These are phyloP conservation scores for Nakaseomyces uthaithaninus DNA, from an alignment of 1,139 yeast species.

Conservation along the genomic window DNA sequence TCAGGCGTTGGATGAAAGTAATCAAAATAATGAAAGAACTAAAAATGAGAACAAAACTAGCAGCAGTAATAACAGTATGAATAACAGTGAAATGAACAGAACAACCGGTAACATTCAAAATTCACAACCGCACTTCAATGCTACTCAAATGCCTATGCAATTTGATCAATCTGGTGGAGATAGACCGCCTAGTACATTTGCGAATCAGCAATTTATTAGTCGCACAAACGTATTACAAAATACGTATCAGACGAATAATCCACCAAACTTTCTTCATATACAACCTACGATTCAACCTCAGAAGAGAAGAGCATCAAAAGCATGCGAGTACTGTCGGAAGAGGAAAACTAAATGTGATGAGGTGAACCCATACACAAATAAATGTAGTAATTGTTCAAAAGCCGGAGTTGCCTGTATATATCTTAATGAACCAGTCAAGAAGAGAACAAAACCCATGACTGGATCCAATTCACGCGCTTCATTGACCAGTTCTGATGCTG, in stretches of 20 bases:
- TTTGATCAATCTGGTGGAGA: too few relatives aligned
- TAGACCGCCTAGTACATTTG: not conserved
- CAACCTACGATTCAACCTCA: not conserved
- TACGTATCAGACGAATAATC: not conserved
- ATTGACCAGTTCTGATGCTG: too few relatives aligned
- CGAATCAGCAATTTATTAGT: not conserved
- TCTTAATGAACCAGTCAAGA: conserved; percentile 8
- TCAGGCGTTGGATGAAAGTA: too few relatives aligned
- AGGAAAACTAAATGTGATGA: conserved; percentile 33
- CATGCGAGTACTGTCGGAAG: conserved; percentile 34
- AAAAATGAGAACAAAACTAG: too few relatives aligned
- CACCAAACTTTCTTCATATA: not conserved
- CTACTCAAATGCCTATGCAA: too few relatives aligned
- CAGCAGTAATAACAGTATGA: too few relatives aligned
- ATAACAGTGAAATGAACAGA: too few relatives aligned
- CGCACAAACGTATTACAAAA: not conserved
- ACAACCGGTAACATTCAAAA: too few relatives aligned
- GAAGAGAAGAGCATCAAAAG: conserved; percentile 28
- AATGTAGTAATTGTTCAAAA: conserved; percentile 27
- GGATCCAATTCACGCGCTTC: too few relatives aligned
- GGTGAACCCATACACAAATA: conserved; percentile 17
- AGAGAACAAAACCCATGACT: conserved; percentile 11
- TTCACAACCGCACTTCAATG: too few relatives aligned
- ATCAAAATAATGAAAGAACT: too few relatives aligned
- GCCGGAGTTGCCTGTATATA: conserved; percentile 22